Percentiles rank a stretch among this genome's conserved stretches.
phyloP scores from a whole-genome alignment of 495 filamentous ascomycete genomes.

The Eremomyces bilateralis region DNA sequence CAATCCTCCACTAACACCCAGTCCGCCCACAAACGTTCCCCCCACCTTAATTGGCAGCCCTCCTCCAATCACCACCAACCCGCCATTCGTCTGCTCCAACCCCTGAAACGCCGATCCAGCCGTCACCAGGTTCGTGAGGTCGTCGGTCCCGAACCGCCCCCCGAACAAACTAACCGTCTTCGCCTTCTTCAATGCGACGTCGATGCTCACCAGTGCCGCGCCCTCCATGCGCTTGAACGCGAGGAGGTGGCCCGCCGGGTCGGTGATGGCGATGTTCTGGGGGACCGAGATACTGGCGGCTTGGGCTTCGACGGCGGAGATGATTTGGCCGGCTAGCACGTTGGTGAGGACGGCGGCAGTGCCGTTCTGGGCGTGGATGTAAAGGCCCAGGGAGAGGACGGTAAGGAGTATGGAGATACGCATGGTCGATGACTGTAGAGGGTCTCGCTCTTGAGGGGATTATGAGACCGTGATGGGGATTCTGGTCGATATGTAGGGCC shows the following conservation, averaged over 20 bases:
- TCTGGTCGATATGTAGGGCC: too few species aligned
- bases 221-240: slow-evolving; percentile 10
- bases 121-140: slow-evolving; percentile 2
- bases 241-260: slow-evolving; percentile 8
- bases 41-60: slow-evolving; percentile 8
- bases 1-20: slow-evolving; percentile 10
- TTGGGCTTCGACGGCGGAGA: too few species aligned
- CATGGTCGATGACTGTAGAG: too few species aligned
- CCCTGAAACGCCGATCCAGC: slow-evolving; percentile 7
- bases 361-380: too few species aligned
- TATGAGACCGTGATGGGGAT: too few species aligned
- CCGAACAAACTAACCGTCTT: slow-evolving; percentile 9
- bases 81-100: slow-evolving; percentile 10
- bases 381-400: too few species aligned
- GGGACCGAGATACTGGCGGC: too few species aligned
- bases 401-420: too few species aligned
- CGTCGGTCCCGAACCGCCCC: slow-evolving; percentile 5
- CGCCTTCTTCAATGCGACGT: slow-evolving; percentile 11
- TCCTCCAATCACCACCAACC: slow-evolving; percentile 9
- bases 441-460: too few species aligned
- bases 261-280: slow-evolving; percentile 9
- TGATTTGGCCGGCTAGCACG: too few species aligned
- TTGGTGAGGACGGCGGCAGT: too few species aligned
- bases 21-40: slow-evolving; percentile 9
- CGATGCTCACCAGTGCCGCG: slow-evolving; percentile 7